Conservation (phyloP, 257 asterid genomes). For the Jasminum sambac region DNA sequence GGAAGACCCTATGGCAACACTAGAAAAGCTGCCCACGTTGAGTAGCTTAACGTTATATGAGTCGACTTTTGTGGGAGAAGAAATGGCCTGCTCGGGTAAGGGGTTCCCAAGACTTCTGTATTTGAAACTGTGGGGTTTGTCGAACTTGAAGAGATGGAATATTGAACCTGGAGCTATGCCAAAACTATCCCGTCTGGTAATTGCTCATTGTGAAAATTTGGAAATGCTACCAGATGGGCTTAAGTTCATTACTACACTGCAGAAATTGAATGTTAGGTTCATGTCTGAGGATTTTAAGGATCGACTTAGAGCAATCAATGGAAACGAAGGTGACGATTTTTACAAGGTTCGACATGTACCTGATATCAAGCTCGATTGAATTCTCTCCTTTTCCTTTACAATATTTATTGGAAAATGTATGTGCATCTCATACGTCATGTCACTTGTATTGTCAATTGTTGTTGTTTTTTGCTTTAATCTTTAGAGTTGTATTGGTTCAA, state of each 20-base stretch:
- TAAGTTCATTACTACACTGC: conserved; percentile 29
- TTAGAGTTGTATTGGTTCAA: neutral
- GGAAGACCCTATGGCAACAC: conserved; percentile 40
- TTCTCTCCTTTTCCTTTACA: neutral
- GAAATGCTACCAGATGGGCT: conserved; percentile 44
- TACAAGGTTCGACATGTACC: conserved; percentile 38
- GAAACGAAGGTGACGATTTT: conserved; percentile 33
- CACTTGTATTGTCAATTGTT: neutral
- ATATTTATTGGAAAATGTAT: neutral
- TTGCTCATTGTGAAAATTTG: conserved; percentile 31
- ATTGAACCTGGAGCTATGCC: conserved; percentile 41
- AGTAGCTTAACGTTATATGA: conserved; percentile 35
- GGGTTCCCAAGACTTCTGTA: conserved; percentile 45
- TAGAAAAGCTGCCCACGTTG: conserved; percentile 42
- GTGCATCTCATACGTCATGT: neutral
- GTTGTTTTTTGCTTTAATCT: neutral
- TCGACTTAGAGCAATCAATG: conserved; percentile 29
- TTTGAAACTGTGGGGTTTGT: conserved; percentile 35
- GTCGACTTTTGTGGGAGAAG: conserved; percentile 34
- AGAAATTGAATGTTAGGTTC: conserved; percentile 37
- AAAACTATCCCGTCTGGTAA: conserved; percentile 31
- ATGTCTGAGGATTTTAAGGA: conserved; percentile 37
- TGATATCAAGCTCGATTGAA: conserved; percentile 41
- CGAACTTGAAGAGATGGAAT: conserved; percentile 31
- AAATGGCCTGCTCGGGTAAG: conserved; percentile 32